Evolutionary conservation across 805 yeast species (phyloP), one percentile per base, ranked within the genome.

Genomic region (Ogataea salicorniae): DNA sequence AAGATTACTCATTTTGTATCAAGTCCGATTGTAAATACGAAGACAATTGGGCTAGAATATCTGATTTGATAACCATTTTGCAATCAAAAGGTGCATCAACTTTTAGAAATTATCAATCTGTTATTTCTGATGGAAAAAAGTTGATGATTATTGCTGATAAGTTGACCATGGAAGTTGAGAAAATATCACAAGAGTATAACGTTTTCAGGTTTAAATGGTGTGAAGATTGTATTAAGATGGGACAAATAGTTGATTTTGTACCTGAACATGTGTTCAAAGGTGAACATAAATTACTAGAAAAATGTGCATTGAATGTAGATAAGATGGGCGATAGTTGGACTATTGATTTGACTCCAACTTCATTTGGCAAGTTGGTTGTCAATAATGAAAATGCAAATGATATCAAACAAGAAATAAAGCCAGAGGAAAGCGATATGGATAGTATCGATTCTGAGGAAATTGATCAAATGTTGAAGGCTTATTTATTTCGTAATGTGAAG

Each of bases 121-220:
- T 41, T 34, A 53, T 50, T 1, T 35, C 46, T 15, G 52, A 41
- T 2, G 54, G 49, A 4, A 51, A 35, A 31, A 51, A 40, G 38
- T 57, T 58, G 33, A 69, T 58, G 45, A 67, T 53, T 2, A 61
- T 79, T 17, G 70, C 77, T 16, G 73, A 68, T 31, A 69, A 59
- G 47, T 46, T 56, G 13, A 75, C 79, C 0, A 51, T 62, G 4
- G 73, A 71, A 43, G 73, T 77, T 3, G 56, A 53, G 2, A 62
- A 63, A 1, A 49, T 77, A n/a, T 54, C 60, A 11, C 62, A 68
- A n/a, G 48, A 62, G 16, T 77, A 74, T 54, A 87, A 83, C 56
- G 70, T 92, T 0, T 59, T 89, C 7, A 73, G 66, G 44, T 89
- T 95, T 0, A 61, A 67, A 31, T 92, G 96, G 96, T 61, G 88